Evolutionary conservation across 2,329 filamentous ascomycete genomes (phyloP).

Genomic region (Tolypocladium cylindrosporum): DNA sequence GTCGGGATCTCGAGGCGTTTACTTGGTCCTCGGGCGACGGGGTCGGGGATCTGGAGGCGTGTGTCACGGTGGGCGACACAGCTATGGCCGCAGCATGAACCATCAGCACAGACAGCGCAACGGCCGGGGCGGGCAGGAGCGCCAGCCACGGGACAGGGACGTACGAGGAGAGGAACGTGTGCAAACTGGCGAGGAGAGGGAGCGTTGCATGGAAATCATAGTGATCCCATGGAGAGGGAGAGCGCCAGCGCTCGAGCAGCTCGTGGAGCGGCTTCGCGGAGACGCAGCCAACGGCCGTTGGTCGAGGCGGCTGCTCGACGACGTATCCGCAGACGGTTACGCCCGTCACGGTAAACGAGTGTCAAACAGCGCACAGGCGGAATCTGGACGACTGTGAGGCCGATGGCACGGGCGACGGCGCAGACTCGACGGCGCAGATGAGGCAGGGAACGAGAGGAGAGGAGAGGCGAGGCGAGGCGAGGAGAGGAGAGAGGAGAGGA

Average conservation of each 20-base stretch:
- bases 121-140: neutral
- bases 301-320: neutral
- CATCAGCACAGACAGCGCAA: slow-evolving; percentile 16
- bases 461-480: neutral
- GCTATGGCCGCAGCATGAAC: slow-evolving; percentile 15
- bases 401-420: neutral
- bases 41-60: slow-evolving; percentile 41
- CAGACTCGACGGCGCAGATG: neutral
- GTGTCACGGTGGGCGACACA: slow-evolving; percentile 19
- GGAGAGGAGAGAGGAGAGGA: neutral
- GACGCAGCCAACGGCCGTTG: slow-evolving; percentile 13
- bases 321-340: neutral
- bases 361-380: neutral
- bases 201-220: slow-evolving; percentile 55
- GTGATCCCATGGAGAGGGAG: slow-evolving; percentile 32
- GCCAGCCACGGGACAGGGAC: slow-evolving; percentile 23
- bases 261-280: slow-evolving; percentile 18
- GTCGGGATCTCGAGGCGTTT: slow-evolving; percentile 38
- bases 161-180: slow-evolving; percentile 48
- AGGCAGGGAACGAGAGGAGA: neutral
- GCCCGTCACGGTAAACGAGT: neutral
- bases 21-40: slow-evolving; percentile 43
- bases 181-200: slow-evolving; percentile 52
- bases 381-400: neutral
- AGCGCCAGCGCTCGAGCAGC: slow-evolving; percentile 21